Percentiles rank a stretch among this genome's conserved stretches.
Evolutionary conservation across 2,329 filamentous ascomycete species (phyloP).

Genomic region (Chrysoporthe cubensis): DNA sequence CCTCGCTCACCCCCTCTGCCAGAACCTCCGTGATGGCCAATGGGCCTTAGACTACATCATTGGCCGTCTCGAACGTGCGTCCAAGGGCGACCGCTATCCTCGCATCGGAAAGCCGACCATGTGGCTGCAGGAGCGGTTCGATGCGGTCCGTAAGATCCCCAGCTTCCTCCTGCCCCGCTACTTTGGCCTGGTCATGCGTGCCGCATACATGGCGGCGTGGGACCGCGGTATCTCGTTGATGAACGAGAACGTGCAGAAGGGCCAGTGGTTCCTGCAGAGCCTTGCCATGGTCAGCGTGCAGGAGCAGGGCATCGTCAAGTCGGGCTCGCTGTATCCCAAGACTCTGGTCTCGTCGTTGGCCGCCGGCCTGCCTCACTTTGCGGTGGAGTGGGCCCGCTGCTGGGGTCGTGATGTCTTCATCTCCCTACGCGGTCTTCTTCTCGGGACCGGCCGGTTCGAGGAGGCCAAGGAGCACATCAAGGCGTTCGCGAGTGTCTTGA

Average conservation of each 20-base stretch:
- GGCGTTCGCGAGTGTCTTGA: conserved; percentile 93
- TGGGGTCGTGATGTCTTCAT: conserved; percentile 99
- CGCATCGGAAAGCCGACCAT: conserved; percentile 66
- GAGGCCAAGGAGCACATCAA: conserved; percentile 94
- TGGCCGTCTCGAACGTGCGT: conserved; percentile 74
- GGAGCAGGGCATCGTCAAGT: conserved; percentile 85
- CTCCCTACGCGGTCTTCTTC: conserved; percentile 85
- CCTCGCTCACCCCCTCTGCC: conserved; percentile 88
- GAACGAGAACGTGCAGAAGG: conserved; percentile 74
- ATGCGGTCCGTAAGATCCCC: conserved; percentile 82
- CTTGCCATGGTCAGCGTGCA: conserved; percentile 91
- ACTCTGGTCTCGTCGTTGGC: conserved; percentile 86
- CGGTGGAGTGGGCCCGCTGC: conserved; percentile 90
- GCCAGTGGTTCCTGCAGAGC: conserved; percentile 87
- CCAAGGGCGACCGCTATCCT: conserved; percentile 64
- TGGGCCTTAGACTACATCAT: conserved; percentile 93
- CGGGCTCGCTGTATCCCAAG: conserved; percentile 85
- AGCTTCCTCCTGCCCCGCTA: conserved; percentile 91
- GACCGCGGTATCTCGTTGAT: conserved; percentile 80
- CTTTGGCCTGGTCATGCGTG: conserved; percentile 86
- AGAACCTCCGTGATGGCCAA: conserved; percentile 87
- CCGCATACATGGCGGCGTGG: conserved; percentile 83
- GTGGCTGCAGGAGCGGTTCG: conserved; percentile 85
- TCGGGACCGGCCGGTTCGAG: conserved; percentile 84
- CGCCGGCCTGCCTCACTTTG: conserved; percentile 91